Percentiles rank a stretch among this genome's conserved stretches.
These are phyloP conservation scores for Tolypocladium capitatum DNA, from an alignment of 2,329 filamentous ascomycete species.

Conservation along the genomic window DNA sequence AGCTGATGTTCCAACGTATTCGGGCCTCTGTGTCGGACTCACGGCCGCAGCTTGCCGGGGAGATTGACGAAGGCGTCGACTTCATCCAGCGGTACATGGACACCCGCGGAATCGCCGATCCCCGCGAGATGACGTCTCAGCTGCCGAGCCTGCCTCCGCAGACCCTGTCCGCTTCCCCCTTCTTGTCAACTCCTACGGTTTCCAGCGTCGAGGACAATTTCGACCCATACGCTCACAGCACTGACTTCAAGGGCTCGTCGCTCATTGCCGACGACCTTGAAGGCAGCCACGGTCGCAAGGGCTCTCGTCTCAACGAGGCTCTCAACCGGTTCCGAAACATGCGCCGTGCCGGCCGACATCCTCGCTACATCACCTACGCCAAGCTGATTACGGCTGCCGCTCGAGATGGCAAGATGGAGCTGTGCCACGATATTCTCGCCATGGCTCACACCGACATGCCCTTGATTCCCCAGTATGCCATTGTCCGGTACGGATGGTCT, in stretches of 20 bases:
- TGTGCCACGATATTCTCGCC: slow-evolving; percentile 74
- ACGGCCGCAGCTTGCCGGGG: slow-evolving; percentile 51
- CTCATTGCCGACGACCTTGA: slow-evolving; percentile 84
- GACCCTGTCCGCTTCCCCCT: slow-evolving; percentile 31
- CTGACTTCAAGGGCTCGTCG: slow-evolving; percentile 86
- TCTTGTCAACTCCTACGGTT: slow-evolving; percentile 39
- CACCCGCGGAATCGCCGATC: slow-evolving; percentile 38
- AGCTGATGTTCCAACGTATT: slow-evolving; percentile 78
- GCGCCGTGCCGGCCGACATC: slow-evolving; percentile 79
- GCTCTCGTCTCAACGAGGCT: slow-evolving; percentile 65
- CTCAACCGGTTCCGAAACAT: slow-evolving; percentile 81
- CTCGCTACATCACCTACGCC: slow-evolving; percentile 90
- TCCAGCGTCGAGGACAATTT: slow-evolving; percentile 66
- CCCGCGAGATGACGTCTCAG: slow-evolving; percentile 37
- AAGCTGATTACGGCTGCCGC: slow-evolving; percentile 88
- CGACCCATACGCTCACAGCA: slow-evolving; percentile 81
- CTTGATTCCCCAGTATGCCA: slow-evolving; percentile 66
- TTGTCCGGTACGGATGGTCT: slow-evolving; percentile 90
- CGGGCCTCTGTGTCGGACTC: slow-evolving; percentile 42
- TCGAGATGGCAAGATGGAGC: slow-evolving; percentile 66
- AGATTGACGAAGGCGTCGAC: slow-evolving; percentile 77
- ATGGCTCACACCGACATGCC: slow-evolving; percentile 88
- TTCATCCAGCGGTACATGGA: slow-evolving; percentile 50
- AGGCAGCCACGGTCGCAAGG: slow-evolving; percentile 59
- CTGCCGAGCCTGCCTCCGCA: slow-evolving; percentile 30